Base-by-base conservation (phyloP, 345 rosid genomes). In the Barbarea vulgaris region DNA sequence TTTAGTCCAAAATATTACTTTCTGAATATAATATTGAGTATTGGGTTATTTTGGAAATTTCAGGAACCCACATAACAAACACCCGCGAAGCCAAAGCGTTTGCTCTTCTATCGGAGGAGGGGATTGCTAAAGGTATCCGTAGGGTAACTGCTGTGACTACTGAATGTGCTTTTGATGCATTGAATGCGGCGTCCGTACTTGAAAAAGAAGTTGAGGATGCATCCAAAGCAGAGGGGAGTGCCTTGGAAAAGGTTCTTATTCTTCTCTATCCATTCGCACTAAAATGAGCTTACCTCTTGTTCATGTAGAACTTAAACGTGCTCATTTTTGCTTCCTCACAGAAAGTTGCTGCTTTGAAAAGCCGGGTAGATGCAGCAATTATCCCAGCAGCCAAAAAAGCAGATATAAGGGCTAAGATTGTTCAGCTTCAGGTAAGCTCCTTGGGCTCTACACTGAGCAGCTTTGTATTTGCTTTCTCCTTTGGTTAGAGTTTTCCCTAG, bases 81-180 rank as follows among this genome's bases (percentile, higher is more conserved):
- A 96, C 97, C 3, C 83, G 85, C 15, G 98, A 96, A 81, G 98
- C 99, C 18, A 88, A 89, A 78, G 93, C 91, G 36, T 96, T 96
- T 73, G 99, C 96, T 81, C 93, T 96, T 81, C 80, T 93, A 67
- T 87, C 97, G 1, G 96, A 96, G 87, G 97, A 96, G 85, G 98
- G 94, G 44, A 89, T 96, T 81, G 96, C 96, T 55, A 93, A 89
- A 86, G 97, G 98, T 71, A 79, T 96, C 36, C 70, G 97, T 48
- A 87, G 98, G 77, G 81, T 96, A 81, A 90, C 97, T 80, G 99
- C 96, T 63, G 93, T 91, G 54, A 96, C 99, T 2, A 79, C 93
- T 70, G 94, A 86, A 54, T 62, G 72, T 79, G 99, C 97, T 74
- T 84, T 83, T 77, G 82, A 88, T 66, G 98, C 99, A 33, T 61